Conservation (phyloP, 2,329 filamentous ascomycete genomes). For the Xylariomycetidae sp. region DNA sequence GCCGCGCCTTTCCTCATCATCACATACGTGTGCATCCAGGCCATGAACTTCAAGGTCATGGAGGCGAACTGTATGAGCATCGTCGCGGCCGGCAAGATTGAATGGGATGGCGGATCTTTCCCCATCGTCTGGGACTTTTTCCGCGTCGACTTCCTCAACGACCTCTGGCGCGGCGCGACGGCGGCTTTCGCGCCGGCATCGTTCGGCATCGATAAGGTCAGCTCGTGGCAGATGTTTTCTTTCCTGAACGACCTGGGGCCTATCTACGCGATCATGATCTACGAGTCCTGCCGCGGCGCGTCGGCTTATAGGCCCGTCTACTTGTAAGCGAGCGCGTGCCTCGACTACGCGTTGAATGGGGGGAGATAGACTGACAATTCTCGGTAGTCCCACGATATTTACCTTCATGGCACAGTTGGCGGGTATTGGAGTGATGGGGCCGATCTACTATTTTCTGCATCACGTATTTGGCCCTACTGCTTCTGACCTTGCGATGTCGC, state of each 20-base stretch:
- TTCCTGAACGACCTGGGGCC: constrained; percentile 19
- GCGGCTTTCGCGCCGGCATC: constrained; percentile 15
- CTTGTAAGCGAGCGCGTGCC: constrained; percentile 17
- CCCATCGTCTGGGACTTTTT: constrained; percentile 14
- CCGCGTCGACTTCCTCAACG: constrained; percentile 9
- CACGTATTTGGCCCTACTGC: constrained; percentile 10
- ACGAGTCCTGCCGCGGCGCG: constrained; percentile 14
- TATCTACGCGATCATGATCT: constrained; percentile 17
- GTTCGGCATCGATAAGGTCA: constrained; percentile 13
- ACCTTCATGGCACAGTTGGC: constrained; percentile 8
- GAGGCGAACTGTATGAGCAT: constrained; percentile 7
- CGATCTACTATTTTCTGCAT: constrained; percentile 14
- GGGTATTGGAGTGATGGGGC: constrained; percentile 9
- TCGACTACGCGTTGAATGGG: too few relatives aligned
- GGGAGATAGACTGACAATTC: too few relatives aligned
- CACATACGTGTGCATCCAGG: constrained; percentile 7
- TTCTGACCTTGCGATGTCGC: constrained; percentile 6
- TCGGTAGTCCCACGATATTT: constrained; percentile 14
- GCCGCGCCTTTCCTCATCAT: constrained; percentile 13
- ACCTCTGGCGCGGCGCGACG: constrained; percentile 12
- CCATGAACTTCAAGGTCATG: constrained; percentile 12
- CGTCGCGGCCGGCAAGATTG: constrained; percentile 12
- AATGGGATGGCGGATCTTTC: constrained; percentile 14
- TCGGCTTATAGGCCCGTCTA: constrained; percentile 13
- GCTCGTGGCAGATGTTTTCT: constrained; percentile 19